Evolutionary conservation across 2,329 filamentous ascomycete genomes (phyloP), one percentile per base, ranked within the genome.

Genomic region (Ascosphaera aggregata): DNA sequence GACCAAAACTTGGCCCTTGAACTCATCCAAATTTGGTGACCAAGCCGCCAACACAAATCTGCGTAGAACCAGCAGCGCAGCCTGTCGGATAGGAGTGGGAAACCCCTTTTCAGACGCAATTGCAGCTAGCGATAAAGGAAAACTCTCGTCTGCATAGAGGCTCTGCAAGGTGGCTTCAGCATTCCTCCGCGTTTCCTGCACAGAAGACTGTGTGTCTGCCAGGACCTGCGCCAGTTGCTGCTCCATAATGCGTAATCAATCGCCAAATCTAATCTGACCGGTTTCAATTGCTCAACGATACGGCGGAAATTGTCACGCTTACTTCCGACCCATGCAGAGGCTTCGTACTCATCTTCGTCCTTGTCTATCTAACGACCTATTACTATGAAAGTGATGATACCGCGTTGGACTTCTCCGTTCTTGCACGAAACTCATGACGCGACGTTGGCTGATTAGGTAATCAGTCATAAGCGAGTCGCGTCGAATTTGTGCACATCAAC

Each of bases 191-290:
- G 78, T 75, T 40, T 63, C 73, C 56, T 86, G 76, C 42, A 75
- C 71, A 43, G 79, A 52, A 45, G 76, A 75, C 62, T 92, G 82
- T 38, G 85, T 92, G 59, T 84, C 81, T 51, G 77, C 73, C 46
- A 98, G 75, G 56, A 95, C 70, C 58, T 76, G 75, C 50, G 89
- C 75, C 58, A 98, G 73, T 65, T 92, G 76, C 62, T 91, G 77
- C 69, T 93, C 85, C 84, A 93, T 93, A 50, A 52, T 61, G 53
- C 32, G 31, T 15, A 16, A n/a, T n/a, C 18, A 40, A 46, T 49
- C 44, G 44, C 47, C 46, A 52, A 51, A 39, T 22, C 7, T 17
- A 19, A 8, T 16, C 4, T 18, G 11, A 20, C 13, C 8, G 15
- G 32, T 15, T 13, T 8, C 13, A n/a, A 37, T 37, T n/a, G n/a